Percentiles rank a stretch among this genome's conserved stretches.
These are phyloP conservation scores for Talaromyces sp. DNA, from an alignment of 2,329 filamentous ascomycete genomes.

Conservation along the genomic window DNA sequence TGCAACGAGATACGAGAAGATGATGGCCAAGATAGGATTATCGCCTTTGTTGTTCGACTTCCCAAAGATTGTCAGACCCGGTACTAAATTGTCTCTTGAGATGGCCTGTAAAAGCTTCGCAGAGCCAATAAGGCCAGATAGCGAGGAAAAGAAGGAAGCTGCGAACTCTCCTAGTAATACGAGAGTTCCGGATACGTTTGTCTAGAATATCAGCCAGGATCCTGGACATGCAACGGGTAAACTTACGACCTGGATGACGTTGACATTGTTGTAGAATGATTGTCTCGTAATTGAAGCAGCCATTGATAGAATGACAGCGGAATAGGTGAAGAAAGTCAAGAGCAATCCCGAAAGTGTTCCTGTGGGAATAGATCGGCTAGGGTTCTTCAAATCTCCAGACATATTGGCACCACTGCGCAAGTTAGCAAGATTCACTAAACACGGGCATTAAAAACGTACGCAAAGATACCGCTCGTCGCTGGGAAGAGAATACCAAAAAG, in stretches of 20 bases:
- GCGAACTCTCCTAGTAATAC: conserved; percentile 80
- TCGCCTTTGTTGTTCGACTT: conserved; percentile 68
- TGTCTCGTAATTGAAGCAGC: conserved; percentile 69
- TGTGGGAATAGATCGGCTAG: conserved; percentile 77
- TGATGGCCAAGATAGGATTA: conserved; percentile 71
- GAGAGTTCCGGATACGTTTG: conserved; percentile 69
- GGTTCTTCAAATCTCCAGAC: conserved; percentile 80
- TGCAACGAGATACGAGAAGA: conserved; percentile 70
- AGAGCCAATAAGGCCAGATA: conserved; percentile 83
- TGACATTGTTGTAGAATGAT: conserved; percentile 70
- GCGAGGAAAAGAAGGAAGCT: conserved; percentile 75
- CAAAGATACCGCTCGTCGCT: conserved; percentile 59
- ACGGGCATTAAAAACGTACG: conserved; percentile 34
- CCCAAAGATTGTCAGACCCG: conserved; percentile 69
- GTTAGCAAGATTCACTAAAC: conserved; percentile 43
- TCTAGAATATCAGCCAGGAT: conserved; percentile 37
- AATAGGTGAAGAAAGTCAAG: conserved; percentile 72
- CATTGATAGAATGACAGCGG: conserved; percentile 73
- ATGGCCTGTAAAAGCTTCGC: conserved; percentile 82
- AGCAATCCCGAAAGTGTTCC: conserved; percentile 76
- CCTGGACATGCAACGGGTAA: neutral
- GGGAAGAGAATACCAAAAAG: conserved; percentile 85
- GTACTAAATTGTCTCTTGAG: conserved; percentile 72
- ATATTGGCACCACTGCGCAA: conserved; percentile 68
- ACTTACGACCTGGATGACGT: conserved; percentile 69